Percentiles rank a stretch among this genome's conserved stretches.
Conservation (phyloP, 208 protist species). For the Zelonia costaricensis region DNA sequence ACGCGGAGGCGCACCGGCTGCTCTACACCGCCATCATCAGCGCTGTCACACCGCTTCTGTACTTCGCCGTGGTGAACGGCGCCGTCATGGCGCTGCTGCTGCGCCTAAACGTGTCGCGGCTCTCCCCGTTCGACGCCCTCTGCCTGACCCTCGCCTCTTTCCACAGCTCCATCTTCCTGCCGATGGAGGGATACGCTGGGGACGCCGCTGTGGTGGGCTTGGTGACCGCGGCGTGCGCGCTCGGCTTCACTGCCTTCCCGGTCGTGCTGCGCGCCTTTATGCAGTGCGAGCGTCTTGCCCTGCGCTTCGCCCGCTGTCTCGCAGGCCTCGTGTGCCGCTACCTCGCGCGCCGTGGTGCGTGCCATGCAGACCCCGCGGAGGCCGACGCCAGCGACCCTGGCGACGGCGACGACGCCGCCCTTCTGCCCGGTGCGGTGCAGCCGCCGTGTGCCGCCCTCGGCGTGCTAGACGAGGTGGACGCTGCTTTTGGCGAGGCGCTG, state of each 20-base stretch:
- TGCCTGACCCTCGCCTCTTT: constrained; percentile 60
- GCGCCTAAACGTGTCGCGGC: constrained; percentile 40
- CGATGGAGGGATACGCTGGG: constrained; percentile 53
- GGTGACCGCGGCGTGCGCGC: constrained; percentile 49
- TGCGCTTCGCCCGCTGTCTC: constrained; percentile 10
- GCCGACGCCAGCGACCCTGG: constrained; percentile 2
- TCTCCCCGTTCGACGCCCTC: constrained; percentile 37
- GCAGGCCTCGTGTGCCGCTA: not conserved
- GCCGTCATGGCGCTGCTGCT: constrained; percentile 39
- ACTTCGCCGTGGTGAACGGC: constrained; percentile 48
- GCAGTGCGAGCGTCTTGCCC: constrained; percentile 33
- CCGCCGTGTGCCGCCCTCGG: not conserved
- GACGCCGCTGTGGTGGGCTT: constrained; percentile 50
- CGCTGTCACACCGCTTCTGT: constrained; percentile 42
- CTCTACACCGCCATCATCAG: constrained; percentile 53
- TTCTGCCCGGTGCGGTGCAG: not conserved
- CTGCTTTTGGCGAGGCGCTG: constrained; percentile 57
- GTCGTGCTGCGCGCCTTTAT: constrained; percentile 65
- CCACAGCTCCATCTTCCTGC: constrained; percentile 69
- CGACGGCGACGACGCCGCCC: constrained; percentile 1
- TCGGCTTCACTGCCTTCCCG: constrained; percentile 77
- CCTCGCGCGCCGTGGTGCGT: not conserved
- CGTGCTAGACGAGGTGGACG: constrained; percentile 31
- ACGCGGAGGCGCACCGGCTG: constrained; percentile 42
- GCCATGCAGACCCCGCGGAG: not conserved